These are phyloP conservation scores for Exophiala phaeomuriformis DNA, from an alignment of 2,329 filamentous ascomycete genomes.

Conservation along the genomic window DNA sequence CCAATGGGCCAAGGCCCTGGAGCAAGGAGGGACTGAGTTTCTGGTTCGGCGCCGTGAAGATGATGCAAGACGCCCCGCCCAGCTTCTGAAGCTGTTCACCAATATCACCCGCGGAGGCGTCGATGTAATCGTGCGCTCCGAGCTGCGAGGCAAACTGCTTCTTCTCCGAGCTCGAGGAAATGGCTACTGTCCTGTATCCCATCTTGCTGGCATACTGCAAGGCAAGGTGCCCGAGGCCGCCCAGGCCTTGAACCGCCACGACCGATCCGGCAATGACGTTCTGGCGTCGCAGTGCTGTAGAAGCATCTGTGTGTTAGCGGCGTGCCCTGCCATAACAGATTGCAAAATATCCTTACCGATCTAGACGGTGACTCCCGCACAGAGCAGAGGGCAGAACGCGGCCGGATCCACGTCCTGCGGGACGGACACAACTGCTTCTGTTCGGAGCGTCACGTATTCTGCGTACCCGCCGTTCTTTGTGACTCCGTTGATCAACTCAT, in stretches of 20 bases:
- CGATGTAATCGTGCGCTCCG: conserved; percentile 52
- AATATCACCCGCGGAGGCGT: conserved; percentile 35
- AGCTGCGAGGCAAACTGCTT: conserved; percentile 48
- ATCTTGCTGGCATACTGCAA: conserved; percentile 48
- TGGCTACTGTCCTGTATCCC: conserved; percentile 47
- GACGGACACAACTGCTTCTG: conserved; percentile 40
- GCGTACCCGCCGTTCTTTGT: conserved; percentile 57
- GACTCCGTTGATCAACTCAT: conserved; percentile 57
- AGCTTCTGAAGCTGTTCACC: conserved; percentile 33
- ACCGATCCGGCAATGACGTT: conserved; percentile 39
- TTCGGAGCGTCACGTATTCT: conserved; percentile 35
- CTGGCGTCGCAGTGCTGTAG: conserved; percentile 42
- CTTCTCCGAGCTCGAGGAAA: conserved; percentile 46
- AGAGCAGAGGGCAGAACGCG: conserved; percentile 42
- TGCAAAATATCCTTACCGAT: conserved; percentile 30
- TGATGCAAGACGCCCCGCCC: conserved; percentile 31
- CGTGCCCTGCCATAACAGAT: no score
- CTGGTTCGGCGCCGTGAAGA: conserved; percentile 35
- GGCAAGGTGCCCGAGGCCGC: conserved; percentile 48
- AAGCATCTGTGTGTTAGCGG: neutral
- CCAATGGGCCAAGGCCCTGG: conserved; percentile 32
- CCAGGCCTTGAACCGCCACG: conserved; percentile 48
- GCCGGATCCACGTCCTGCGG: conserved; percentile 43
- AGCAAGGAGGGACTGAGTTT: conserved; percentile 33
- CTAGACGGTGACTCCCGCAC: conserved; percentile 48